Percentiles rank a stretch among this genome's conserved stretches.
Evolutionary conservation across 352 stramenopile genomes (phyloP).

Genomic region (Pythium phragmiticola): DNA sequence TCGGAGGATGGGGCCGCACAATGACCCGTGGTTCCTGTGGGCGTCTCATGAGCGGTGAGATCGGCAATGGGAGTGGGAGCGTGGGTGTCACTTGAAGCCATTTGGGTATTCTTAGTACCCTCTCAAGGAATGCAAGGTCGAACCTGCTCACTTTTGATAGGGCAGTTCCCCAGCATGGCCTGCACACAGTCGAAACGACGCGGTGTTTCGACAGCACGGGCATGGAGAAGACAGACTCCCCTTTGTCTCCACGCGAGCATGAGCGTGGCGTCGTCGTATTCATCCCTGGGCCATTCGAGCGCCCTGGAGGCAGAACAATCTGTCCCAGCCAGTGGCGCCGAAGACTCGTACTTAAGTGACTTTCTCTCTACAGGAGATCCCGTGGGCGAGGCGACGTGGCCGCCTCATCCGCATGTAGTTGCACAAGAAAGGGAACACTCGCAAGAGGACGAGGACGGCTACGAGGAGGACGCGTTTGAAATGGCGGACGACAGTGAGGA

Average conservation of each 20-base stretch:
- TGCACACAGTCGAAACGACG: neutral
- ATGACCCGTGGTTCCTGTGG: neutral
- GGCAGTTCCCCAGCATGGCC: neutral
- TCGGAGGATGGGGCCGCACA: conserved; percentile 5
- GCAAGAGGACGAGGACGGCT: neutral
- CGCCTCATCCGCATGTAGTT: neutral
- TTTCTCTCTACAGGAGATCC: neutral
- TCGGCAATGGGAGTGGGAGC: neutral
- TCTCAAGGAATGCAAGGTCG: neutral
- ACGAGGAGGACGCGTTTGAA: conserved; percentile 21
- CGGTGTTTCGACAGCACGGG: neutral
- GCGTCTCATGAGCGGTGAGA: neutral
- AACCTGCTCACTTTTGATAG: neutral
- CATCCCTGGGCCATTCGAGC: neutral
- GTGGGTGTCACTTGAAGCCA: neutral
- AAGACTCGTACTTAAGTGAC: conserved; percentile 2
- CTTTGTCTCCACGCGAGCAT: neutral
- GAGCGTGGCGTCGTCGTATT: conserved; percentile 9
- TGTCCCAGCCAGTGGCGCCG: neutral
- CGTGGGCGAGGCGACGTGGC: neutral
- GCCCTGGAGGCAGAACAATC: neutral
- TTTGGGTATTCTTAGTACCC: conserved; percentile 4
- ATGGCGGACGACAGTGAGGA: neutral
- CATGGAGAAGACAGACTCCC: neutral
- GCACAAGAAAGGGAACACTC: neutral